A percentile compares a stretch with the other conserved stretches of the same genome.
These are phyloP conservation scores for Colletotrichum brevisporum DNA, from an alignment of 2,329 filamentous ascomycete species.

Conservation along the genomic window DNA sequence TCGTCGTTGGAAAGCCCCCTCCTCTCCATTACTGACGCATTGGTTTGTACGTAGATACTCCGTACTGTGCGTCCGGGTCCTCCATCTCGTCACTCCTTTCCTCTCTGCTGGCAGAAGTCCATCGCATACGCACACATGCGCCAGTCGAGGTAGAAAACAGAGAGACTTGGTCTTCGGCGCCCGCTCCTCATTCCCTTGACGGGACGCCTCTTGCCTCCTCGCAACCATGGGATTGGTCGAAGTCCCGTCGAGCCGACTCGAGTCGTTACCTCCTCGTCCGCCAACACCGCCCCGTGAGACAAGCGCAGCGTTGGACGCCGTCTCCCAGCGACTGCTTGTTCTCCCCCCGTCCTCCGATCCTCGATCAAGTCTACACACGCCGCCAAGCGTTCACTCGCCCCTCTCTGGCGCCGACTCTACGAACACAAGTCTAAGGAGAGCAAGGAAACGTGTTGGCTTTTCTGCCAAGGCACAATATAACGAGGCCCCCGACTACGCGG, in stretches of 20 bases:
- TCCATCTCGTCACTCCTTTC: conserved; percentile 14
- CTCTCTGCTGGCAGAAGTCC: conserved; percentile 24
- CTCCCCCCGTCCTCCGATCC: conserved; percentile 56
- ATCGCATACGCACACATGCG: conserved; percentile 26
- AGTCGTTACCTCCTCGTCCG: conserved; percentile 70
- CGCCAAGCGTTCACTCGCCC: conserved; percentile 64
- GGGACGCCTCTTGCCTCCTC: conserved; percentile 38
- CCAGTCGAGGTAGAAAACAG: conserved; percentile 21
- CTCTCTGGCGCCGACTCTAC: conserved; percentile 57
- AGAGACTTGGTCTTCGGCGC: conserved; percentile 27
- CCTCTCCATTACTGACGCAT: conserved; percentile 15
- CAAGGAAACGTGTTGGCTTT: conserved; percentile 70
- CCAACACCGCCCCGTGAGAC: conserved; percentile 77
- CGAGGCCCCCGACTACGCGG: conserved; percentile 63
- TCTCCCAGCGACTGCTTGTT: conserved; percentile 52
- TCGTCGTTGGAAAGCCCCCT: conserved; percentile 28
- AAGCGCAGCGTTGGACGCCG: conserved; percentile 53
- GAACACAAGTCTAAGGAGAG: conserved; percentile 59
- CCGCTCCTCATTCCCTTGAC: conserved; percentile 12
- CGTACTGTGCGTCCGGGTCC: conserved; percentile 3
- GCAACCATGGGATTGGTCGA: conserved; percentile 57
- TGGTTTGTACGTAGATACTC: conserved; percentile 15
- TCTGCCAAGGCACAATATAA: conserved; percentile 70
- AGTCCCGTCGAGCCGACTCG: conserved; percentile 59
- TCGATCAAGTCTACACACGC: conserved; percentile 63